These are phyloP conservation scores for Suillus cothurnatus DNA, from an alignment of 768 basidiomycete genomes.

Conservation along the genomic window DNA sequence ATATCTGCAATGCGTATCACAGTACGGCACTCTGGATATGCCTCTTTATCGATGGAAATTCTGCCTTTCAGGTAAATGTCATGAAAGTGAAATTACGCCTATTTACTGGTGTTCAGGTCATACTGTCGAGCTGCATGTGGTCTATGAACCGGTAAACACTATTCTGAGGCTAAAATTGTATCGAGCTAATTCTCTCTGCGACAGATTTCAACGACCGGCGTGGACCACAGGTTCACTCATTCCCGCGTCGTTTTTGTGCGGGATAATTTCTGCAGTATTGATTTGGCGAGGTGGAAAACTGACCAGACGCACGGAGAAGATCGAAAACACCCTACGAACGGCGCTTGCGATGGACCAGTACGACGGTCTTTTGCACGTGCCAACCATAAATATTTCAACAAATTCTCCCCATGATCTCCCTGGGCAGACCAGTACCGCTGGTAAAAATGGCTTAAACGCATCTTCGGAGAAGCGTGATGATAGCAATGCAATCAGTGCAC, in stretches of 20 bases:
- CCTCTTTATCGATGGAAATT: slow-evolving; percentile 73
- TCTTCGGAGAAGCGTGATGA: not conserved
- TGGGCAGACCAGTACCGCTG: not conserved
- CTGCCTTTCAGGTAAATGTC: slow-evolving; percentile 66
- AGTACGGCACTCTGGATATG: slow-evolving; percentile 76
- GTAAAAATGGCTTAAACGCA: too few species aligned
- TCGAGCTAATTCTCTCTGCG: slow-evolving; percentile 4
- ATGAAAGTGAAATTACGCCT: slow-evolving; percentile 2
- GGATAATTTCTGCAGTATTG: slow-evolving; percentile 69
- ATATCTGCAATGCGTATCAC: slow-evolving; percentile 8
- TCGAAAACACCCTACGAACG: slow-evolving; percentile 58
- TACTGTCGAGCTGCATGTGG: slow-evolving; percentile 83
- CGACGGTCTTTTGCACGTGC: not conserved
- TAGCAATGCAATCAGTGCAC: too few species aligned
- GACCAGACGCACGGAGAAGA: slow-evolving; percentile 68
- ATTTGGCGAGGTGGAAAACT: slow-evolving; percentile 75
- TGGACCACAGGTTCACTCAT: slow-evolving; percentile 74
- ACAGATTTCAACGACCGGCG: slow-evolving; percentile 62
- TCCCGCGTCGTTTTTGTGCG: slow-evolving; percentile 72
- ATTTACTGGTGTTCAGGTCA: slow-evolving; percentile 39
- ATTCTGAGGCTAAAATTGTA: not conserved
- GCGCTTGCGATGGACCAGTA: slow-evolving; percentile 39
- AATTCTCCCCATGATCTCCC: not conserved
- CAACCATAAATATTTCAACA: not conserved
- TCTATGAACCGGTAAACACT: slow-evolving; percentile 58